Evolutionary conservation across 208 protist species (phyloP), one percentile per base, ranked within the genome.

Genomic region (Tritrichomonas musculus): DNA sequence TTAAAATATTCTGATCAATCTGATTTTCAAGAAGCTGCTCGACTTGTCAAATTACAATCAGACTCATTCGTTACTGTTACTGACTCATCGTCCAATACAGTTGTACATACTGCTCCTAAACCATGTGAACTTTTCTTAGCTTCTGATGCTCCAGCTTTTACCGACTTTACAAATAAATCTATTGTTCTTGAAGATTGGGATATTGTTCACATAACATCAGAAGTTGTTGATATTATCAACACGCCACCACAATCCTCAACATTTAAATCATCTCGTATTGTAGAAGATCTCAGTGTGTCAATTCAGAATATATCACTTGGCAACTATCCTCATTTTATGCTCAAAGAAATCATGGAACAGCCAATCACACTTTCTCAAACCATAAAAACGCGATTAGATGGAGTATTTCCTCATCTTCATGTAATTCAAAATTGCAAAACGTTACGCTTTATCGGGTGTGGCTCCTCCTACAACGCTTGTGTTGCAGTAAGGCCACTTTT

Each of bases 301-400:
- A n/a, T 88, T 27, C 41, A 88, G 39, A 20, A 44, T 25, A 88
- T 88, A 20, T 41, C 88, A 30, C 55, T 47, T 20, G 50, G 55
- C 0, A 2, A 44, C 2, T 92, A 72, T 73, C 50, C 50, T n/a
- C 88, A 92, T 72, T 92, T 66, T 33, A 69, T 75, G 65, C 17
- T 92, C 14, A 97, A 96, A 57, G 96, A 96, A 65, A 96, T 96
- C 69, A 96, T 96, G 94, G 95, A 96, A 41, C 96, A 96, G 47
- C 96, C 96, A 80, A 92, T 95, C 33, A 92, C 94, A 33, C 66
- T 96, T n/a, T 66, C 93, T 0, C 57, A 60, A 69, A 93, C 96
- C 30, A 27, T 94, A 50, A 92, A 55, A 92, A 55, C 55, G 0
- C 3, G 55, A 22, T n/a, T 64, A 57, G 88, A 55, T 57, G 88